A percentile compares a stretch with the other conserved stretches of the same genome.
These are phyloP conservation scores for Mycena galericulata DNA, from an alignment of 768 basidiomycete genomes.

Conservation along the genomic window DNA sequence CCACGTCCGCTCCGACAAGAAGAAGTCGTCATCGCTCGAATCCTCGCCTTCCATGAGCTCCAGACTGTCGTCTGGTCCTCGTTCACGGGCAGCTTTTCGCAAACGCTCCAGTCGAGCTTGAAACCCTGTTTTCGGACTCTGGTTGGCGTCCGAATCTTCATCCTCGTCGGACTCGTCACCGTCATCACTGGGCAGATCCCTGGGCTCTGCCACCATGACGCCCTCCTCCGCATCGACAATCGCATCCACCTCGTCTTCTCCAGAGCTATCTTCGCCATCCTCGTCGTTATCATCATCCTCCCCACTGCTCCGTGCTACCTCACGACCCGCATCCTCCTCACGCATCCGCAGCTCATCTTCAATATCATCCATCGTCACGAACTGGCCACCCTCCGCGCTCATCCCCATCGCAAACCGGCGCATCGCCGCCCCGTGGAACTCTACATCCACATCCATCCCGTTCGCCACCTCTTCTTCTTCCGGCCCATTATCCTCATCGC, in stretches of 20 bases:
- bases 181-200: constrained; percentile 49
- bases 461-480: constrained; percentile 47
- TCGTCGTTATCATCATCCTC: constrained; percentile 43
- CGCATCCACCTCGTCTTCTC: constrained; percentile 47
- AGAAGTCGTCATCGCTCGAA: constrained; percentile 48
- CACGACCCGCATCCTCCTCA: constrained; percentile 58
- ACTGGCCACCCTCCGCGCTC: constrained; percentile 55
- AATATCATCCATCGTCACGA: constrained; percentile 77
- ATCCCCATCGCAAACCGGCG: constrained; percentile 63
- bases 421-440: constrained; percentile 64
- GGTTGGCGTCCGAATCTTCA: constrained; percentile 49
- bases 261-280: constrained; percentile 37
- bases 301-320: constrained; percentile 33
- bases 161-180: constrained; percentile 52
- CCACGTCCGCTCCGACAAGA: constrained; percentile 40
- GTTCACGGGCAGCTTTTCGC: constrained; percentile 45
- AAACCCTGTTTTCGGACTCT: constrained; percentile 59
- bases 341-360: constrained; percentile 63
- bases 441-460: constrained; percentile 71
- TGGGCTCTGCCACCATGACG: constrained; percentile 54
- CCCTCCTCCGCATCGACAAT: constrained; percentile 60
- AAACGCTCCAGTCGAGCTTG: constrained; percentile 57
- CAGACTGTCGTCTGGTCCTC: constrained; percentile 39
- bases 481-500: constrained; percentile 56
- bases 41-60: constrained; percentile 45